Evolutionary conservation across 129 eudicot genomes (phyloP), one percentile per base, ranked within the genome.

Genomic region (carrot (Daucus carota)): DNA sequence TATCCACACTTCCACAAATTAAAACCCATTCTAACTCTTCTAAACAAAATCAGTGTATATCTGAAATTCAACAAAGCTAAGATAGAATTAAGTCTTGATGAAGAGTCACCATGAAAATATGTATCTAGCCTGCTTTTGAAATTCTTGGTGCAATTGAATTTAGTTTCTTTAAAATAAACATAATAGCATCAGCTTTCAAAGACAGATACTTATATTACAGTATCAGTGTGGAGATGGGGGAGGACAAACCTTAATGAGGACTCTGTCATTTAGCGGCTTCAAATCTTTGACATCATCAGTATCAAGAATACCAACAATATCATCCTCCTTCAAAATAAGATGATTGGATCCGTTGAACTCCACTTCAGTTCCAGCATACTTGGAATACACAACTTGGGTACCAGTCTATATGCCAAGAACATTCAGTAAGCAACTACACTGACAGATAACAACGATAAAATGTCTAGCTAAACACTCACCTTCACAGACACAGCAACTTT

Each of bases 291-390:
- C 82, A 75, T 92, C 98, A 41, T 92, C 96, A 0, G 94, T 88
- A 14, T 92, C 98, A 73, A 92, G 96, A 73, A 87, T 79, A 46
- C 98, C 98, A 80, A 92, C 90, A 84, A 92, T 90, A 72, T 92
- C 98, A 54, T 92, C 98, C 79, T 90, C 98, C 85, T 90, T 90
- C 81, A 92, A 71, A 71, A 92, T 80, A 54, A 92, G 87, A 81
- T 92, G 98, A 54, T 78, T 86, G 40, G 88, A 26, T 38, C 98
- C 98, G 31, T 90, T 79, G 70, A 92, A 92, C 78, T 90, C 90
- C 18, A 92, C 85, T 76, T 92, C 98, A 11, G 98, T 92, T 45
- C 98, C 98, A 8, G 98, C 88, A 81, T 90, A 92, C 85, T 88
- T 92, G 84, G 98, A 92, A 70, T 92, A 92, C 70, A 92, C 90